phyloP scores from a whole-genome alignment of 2,329 filamentous ascomycete genomes.

The Diaporthe australafricana region DNA sequence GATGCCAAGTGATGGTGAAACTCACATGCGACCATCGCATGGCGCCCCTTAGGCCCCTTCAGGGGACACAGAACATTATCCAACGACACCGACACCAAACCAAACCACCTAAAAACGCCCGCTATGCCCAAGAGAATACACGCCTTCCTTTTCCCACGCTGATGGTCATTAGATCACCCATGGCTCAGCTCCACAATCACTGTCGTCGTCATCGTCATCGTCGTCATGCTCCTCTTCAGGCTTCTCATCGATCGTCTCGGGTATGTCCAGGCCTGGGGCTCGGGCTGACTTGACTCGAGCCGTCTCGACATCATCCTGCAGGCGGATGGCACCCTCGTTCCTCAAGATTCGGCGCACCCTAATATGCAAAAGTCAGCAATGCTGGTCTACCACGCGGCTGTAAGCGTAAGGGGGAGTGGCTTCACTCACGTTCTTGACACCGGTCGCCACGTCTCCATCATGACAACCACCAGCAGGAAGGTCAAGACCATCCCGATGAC shows the following conservation, averaged over 20 bases:
- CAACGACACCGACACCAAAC: not conserved
- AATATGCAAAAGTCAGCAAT: constrained; percentile 1
- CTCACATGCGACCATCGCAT: not conserved
- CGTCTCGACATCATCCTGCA: constrained; percentile 28
- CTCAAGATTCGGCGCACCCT: constrained; percentile 36
- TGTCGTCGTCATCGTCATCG: constrained; percentile 41
- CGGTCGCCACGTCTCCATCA: constrained; percentile 44
- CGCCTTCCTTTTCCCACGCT: too few species aligned
- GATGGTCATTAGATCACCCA: constrained; percentile 22
- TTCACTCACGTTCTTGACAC: constrained; percentile 40
- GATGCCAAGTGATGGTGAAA: not conserved
- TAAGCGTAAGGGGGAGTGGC: not conserved
- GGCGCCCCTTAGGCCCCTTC: not conserved
- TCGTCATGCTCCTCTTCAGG: constrained; percentile 39
- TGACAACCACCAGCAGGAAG: constrained; percentile 46
- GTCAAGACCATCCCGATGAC: constrained; percentile 45
- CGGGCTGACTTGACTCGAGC: constrained; percentile 33
- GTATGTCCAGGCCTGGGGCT: constrained; percentile 29
- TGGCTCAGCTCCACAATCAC: constrained; percentile 33
- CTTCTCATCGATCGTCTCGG: constrained; percentile 12
- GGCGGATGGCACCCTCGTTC: constrained; percentile 38
- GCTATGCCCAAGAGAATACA: constrained; percentile 19
- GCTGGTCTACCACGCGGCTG: not conserved
- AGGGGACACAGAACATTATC: not conserved
- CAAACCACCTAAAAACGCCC: constrained; percentile 3